Base-by-base conservation (phyloP, 139 green algal species). In the Haematococcus lacustris region DNA sequence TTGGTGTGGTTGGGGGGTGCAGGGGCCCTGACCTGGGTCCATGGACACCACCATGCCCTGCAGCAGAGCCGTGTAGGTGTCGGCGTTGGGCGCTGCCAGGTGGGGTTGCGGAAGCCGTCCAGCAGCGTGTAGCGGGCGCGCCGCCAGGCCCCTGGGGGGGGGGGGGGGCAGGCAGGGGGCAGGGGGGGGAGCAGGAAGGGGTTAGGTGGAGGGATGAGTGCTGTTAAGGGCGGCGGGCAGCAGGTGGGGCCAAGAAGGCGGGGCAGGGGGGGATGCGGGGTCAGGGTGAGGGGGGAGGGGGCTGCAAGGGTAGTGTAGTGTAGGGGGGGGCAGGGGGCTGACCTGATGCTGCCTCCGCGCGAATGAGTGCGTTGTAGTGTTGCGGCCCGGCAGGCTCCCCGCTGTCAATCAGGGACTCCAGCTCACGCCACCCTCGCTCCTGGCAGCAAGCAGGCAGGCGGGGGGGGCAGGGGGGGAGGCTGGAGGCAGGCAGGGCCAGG, bases 321-420 rank as follows among this genome's bases (percentile, higher is more conserved):
- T n/a, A n/a, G n/a, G n/a, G n/a, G n/a, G n/a, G n/a, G n/a, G 61
- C 30, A 25, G 32, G 23, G 40, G 28, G 1, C 70, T 13, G n/a
- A 68, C 59, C 53, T 59, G 30, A 41, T 3, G 59, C 59, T 38
- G 69, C 69, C 53, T 66, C 53, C 39, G 63, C 71, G 17, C 41
- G 39, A 21, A 78, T 73, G 65, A 78, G 38, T 1, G 66, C 65
- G 50, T 66, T 66, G 73, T 73, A 78, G 50, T 78, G 73, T 4
- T 78, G 37, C 1, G 73, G 73, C 23, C 51, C 61, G 28, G 73
- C 50, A 2, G 1, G 25, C 26, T 70, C 47, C 9, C 73, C 73
- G 28, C 60, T 50, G 2, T 26, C 51, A 38, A 60, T 38, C 50
- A 78, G 57, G 17, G 51, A 38, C 23, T 38, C 53, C 51, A 78